Conservation (phyloP, 148 eudicot species). For the Dianthus caryophyllus region DNA sequence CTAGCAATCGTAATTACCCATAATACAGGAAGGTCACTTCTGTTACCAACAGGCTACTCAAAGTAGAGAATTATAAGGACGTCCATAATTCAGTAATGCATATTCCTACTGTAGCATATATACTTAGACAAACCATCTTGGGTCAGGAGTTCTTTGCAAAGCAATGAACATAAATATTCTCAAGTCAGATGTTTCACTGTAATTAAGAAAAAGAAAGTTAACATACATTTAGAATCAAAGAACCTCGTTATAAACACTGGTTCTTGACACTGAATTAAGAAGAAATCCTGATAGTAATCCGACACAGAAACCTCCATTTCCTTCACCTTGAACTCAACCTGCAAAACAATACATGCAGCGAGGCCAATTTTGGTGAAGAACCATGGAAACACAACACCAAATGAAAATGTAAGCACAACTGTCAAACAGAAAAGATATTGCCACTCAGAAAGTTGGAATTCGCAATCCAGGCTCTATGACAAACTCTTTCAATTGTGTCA, state of each 20-base stretch:
- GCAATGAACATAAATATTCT: conserved; percentile 19
- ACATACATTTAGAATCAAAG: conserved; percentile 36
- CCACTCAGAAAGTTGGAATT: conserved; percentile 21
- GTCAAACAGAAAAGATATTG: conserved; percentile 30
- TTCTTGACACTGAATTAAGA: conserved; percentile 35
- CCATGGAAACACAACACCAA: conserved; percentile 30
- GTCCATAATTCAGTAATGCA: conserved; percentile 16
- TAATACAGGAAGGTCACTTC: neutral
- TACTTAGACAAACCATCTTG: conserved; percentile 4
- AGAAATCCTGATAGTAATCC: conserved; percentile 27
- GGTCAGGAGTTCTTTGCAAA: neutral
- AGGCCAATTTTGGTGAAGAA: conserved; percentile 33
- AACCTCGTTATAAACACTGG: conserved; percentile 39
- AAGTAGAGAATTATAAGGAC: neutral
- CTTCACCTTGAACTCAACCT: conserved; percentile 43
- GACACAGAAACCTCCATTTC: conserved; percentile 27
- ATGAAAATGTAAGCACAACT: conserved; percentile 26
- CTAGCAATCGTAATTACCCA: neutral
- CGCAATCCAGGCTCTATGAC: conserved; percentile 8
- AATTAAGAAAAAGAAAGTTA: conserved; percentile 27
- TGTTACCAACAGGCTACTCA: neutral
- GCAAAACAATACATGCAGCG: conserved; percentile 54
- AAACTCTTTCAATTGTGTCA: conserved; percentile 16
- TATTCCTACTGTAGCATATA: conserved; percentile 6
- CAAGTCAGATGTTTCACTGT: conserved; percentile 10